Base-by-base conservation (phyloP, 352 stramenopile genomes). In the Phytophthora aleatoria region DNA sequence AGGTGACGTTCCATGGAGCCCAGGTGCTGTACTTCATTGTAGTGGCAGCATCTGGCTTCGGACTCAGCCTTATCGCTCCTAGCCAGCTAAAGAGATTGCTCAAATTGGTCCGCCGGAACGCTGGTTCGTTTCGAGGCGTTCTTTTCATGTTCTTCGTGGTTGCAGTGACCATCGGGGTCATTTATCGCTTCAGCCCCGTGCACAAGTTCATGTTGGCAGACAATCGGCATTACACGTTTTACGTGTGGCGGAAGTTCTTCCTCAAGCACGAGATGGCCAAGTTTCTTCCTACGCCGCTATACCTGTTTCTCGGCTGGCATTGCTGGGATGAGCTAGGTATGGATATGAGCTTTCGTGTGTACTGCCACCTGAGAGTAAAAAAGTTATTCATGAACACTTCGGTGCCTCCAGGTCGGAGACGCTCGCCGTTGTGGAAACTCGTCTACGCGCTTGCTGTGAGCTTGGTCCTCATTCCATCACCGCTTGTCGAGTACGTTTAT, bases 141-240 rank as follows among this genome's bases (percentile, higher is more conserved):
- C 6, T 80, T 2, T 81, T 81, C 24, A 53, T 92, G 11, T 11
- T 64, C 0, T 50, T 56, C 3, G 33, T 73, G 3, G 31, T 54
- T 20, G 28, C 58, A 33, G 36, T 55, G 2, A 73, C 76, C 27
- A 5, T 90, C 12, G 43, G 65, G 6, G 66, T 76, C n/a, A 85
- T 91, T 54, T 72, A 78, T 27, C 65, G 74, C 45, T 88, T 86
- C 56, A 97, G 87, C 38, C 72, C 87, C 8, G 83, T 93, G 28
- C 91, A 98, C 72, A 91, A 90, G 57, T 98, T 98, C 54, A 81
- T 97, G 73, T 74, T 97, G 48, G 85, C 88, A 33, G 92, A 98
- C 73, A 98, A 98, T 58, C 86, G 92, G 7, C 91, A 98, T 67
- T 97, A 96, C 65, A 96, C 87, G 8, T 98, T 98, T 57, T 97